Base-by-base conservation (phyloP, 139 green algal genomes). In the Chlamydomonas sphaeroides region DNA sequence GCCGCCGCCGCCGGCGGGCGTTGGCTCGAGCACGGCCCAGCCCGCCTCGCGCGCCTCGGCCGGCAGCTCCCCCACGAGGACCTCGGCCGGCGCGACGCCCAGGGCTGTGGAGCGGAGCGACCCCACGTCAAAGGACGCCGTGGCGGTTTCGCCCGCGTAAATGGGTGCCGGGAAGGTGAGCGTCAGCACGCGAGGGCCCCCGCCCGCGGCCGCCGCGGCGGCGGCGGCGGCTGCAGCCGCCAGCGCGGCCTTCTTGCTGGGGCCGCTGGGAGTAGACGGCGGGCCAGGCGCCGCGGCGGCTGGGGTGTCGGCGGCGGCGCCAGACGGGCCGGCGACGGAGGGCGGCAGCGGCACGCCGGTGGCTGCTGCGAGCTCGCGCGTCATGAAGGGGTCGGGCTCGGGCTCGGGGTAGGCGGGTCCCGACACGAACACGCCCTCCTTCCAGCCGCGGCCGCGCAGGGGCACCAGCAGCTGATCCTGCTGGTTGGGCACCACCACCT, bases 401-500 rank as follows among this genome's bases (percentile, higher is more conserved):
- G 79, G 65, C 5, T 76, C 41, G 0, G 78, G 79, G 66, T 90
- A 91, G 30, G 69, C 57, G 45, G 79, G 68, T 0, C 90, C 90
- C 0, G 83, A 45, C 36, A 93, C 33, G 70, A 85, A 89, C 45
- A 87, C 80, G 35, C 84, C 90, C 76, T 92, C 86, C 35, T 89
- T 84, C 90, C 90, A 93, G 53, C 87, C 85, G 23, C 87, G 78
- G 6, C 83, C 87, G 32, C 69, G 78, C 59, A 92, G 21, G 4
- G 83, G 82, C 38, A 92, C 88, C 57, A 90, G 63, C 33, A 91
- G 69, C 67, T 88, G 70, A 63, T 92, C 84, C 73, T 93, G 88
- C 89, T 92, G 88, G 70, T 92, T 90, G 17, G 89, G 89, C 38
- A 94, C 89, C 21, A 84, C 71, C 15, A 94, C 78, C 53, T 89